Base-by-base conservation (phyloP, 768 basidiomycete genomes). In the Podaxis rugospora region DNA sequence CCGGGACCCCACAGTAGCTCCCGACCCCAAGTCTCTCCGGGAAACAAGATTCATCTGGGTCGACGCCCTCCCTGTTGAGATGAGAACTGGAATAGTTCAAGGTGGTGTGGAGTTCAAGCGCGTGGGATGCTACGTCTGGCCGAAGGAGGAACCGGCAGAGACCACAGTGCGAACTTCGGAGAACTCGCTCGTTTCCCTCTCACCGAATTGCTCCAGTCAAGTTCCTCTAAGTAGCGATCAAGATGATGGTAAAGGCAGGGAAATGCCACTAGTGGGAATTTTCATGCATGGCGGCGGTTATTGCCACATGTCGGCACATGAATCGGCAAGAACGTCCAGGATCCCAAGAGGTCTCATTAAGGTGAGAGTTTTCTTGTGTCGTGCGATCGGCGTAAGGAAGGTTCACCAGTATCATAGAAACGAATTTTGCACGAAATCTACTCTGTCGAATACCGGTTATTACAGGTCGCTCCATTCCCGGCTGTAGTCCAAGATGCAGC, bases 271-370 rank as follows among this genome's bases (percentile, higher is more conserved):
- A 36, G 72, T 83, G 37, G 81, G 81, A 2, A 73, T 83, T 14
- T 83, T 80, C 69, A 73, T 83, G 68, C 83, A 84, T 54, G 82
- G 83, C 21, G 82, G 83, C 18, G 83, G 81, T 13, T 84, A 82
- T 60, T 82, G 79, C 63, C 83, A 84, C 62, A 82, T 83, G 80
- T 83, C 82, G 23, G 83, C 80, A 0, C 81, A 83, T 57, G 83
- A 84, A 66, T 70, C 67, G 6, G 71, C 78, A 37, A 65, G 76
- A 21, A 80, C 82, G 3, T 83, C 80, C 1, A 72, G 77, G 55
- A 79, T 84, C 51, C 82, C 82, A 10, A 70, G 79, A 27, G 72
- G 78, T 18, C 63, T 83, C 5, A 74, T 81, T 46, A 72, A 78
- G 69, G 82, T 78, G 53, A 1, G 65, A 46, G 23, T 7, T 27